Conservation (phyloP, 441 rosid genomes). For the Aleurites moluccanus region DNA sequence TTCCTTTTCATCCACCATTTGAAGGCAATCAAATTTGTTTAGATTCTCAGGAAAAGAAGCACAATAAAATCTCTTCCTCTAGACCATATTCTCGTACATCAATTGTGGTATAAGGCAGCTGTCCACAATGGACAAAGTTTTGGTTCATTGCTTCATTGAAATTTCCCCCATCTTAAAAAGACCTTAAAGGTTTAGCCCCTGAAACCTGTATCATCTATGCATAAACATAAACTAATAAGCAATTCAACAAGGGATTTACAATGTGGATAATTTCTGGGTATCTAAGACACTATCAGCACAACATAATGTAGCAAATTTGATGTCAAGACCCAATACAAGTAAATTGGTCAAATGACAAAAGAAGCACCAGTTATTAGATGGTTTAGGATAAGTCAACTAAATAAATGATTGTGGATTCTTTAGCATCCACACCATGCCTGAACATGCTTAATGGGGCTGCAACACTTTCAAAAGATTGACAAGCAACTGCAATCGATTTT, state of each 20-base stretch:
- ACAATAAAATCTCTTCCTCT: neutral
- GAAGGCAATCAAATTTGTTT: neutral
- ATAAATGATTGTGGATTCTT: neutral
- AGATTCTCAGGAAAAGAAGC: neutral
- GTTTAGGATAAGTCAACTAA: neutral
- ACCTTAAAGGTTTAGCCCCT: neutral
- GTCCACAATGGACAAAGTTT: neutral
- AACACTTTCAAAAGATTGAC: neutral
- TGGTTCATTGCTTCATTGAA: neutral
- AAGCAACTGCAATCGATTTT: neutral
- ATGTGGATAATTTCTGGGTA: neutral
- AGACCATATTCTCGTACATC: neutral
- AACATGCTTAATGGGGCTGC: constrained; percentile 3
- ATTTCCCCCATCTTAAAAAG: neutral
- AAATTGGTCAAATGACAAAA: neutral
- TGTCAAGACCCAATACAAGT: neutral
- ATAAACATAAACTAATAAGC: neutral
- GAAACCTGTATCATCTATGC: neutral
- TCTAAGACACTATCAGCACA: neutral
- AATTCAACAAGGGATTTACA: neutral
- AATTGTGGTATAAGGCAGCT: neutral
- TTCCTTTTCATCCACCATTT: neutral
- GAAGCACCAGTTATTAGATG: neutral
- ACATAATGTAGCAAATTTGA: neutral
- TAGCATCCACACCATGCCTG: neutral